Base-by-base conservation (phyloP, 176 grass and related monocot species). In the Aechmea fasciata region DNA sequence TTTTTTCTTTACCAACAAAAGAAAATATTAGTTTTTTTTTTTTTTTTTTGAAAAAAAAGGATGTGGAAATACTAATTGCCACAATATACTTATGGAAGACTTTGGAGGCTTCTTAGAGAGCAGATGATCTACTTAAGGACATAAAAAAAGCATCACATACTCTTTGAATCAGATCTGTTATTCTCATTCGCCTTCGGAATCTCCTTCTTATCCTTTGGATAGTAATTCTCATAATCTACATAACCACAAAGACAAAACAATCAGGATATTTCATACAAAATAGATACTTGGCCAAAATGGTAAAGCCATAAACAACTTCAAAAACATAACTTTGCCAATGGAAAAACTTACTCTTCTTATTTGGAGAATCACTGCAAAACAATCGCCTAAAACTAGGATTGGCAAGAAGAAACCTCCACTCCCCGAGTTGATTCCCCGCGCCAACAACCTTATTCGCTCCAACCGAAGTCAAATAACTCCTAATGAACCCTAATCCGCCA, bases 201-300 rank as follows among this genome's bases (percentile, higher is more conserved):
- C 26, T 89, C 76, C 78, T 88, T 91, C 73, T 96, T 75, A 79
- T 81, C 83, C 79, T 90, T 96, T 41, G 84, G 91, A 15, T 57
- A 85, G 79, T 93, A 93, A 25, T 99, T 93, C 63, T 99, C 89
- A 50, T 90, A 81, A 87, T 96, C 88, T 96, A 68, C 67, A 71
- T 29, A 68, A 57, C 52, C 12, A 71, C 52, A 66, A 63, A 51
- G 6, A 67, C n/a, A 52, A n/a, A 65, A 0, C 64, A 68, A 52
- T 82, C 50, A 77, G 49, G 2, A 66, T 9, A 83, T 57, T 49
- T 26, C 11, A 71, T 1, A 49, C 13, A 57, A 70, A 3, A 15
- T 78, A 48, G 49, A 41, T n/a, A 41, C 14, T 10, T 29, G 24
- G 13, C 13, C 22, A 77, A 33, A 61, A 51, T 49, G 26, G 49